Conservation (phyloP, 2,329 filamentous ascomycete species). For the Penicillium olsonii region DNA sequence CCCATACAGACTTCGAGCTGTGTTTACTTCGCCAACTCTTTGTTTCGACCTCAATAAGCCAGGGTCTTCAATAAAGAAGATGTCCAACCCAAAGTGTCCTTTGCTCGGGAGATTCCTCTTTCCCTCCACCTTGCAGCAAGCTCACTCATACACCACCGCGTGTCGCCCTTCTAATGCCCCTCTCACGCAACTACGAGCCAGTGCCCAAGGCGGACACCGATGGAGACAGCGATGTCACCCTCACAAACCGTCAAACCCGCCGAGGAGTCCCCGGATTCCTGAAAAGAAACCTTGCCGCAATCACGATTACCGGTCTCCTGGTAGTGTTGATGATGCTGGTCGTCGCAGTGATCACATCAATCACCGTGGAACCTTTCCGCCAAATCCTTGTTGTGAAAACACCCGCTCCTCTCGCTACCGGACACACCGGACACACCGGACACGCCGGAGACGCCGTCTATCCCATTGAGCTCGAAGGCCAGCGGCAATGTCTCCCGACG, state of each 20-base stretch:
- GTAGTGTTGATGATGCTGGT: constrained; percentile 7
- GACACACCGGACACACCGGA: background rate
- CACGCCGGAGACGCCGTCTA: background rate
- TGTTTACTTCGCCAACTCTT: background rate
- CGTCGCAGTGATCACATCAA: constrained; percentile 8
- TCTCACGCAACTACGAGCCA: constrained; percentile 4
- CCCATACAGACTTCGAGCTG: background rate
- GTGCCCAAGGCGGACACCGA: constrained; percentile 3
- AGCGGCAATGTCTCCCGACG: constrained; percentile 12
- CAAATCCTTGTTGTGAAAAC: constrained; percentile 6
- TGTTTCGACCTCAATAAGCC: constrained; percentile 5
- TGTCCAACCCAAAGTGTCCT: background rate
- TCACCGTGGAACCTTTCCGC: constrained; percentile 10
- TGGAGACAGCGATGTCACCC: constrained; percentile 5
- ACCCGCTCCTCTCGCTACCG: background rate
- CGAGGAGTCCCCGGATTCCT: constrained; percentile 1
- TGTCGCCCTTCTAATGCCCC: constrained; percentile 1
- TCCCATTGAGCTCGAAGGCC: background rate
- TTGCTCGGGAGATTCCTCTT: background rate
- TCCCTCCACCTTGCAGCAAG: background rate
- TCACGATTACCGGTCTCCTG: constrained; percentile 12
- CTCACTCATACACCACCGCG: background rate
- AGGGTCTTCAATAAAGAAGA: background rate
- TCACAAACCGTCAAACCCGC: background rate
- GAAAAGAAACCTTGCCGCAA: constrained; percentile 10